Evolutionary conservation across 176 grass and related monocot species (phyloP).

Genomic region (Alopecurus myosuroides): DNA sequence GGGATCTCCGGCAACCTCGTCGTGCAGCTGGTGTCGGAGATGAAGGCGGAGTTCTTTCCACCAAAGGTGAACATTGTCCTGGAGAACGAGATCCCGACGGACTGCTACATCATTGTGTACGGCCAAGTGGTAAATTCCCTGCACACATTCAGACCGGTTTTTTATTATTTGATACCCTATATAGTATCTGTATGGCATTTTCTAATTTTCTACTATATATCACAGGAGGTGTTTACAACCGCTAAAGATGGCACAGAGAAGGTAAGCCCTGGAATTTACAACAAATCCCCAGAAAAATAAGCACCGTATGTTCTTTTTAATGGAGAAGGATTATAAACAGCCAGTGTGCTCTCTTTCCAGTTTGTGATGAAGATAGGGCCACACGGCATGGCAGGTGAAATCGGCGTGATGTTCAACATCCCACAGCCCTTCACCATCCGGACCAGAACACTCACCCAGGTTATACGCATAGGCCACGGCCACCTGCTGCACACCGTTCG

Average conservation of each 20-base stretch:
- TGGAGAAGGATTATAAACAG: neutral
- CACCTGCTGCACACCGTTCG: conserved; percentile 34
- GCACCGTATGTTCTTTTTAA: neutral
- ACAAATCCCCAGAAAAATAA: neutral
- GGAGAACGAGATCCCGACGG: conserved; percentile 39
- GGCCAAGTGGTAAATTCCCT: conserved; percentile 32
- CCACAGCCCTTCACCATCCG: conserved; percentile 59
- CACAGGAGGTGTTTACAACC: conserved; percentile 5
- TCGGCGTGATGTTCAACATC: conserved; percentile 47
- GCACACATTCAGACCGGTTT: neutral
- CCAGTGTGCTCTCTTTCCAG: neutral
- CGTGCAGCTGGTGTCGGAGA: conserved; percentile 38
- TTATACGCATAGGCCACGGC: conserved; percentile 28
- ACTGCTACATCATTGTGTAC: conserved; percentile 52
- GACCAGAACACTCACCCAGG: conserved; percentile 36
- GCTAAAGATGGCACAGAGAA: conserved; percentile 15
- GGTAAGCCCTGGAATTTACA: neutral
- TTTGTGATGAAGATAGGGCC: conserved; percentile 25
- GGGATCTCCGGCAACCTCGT: conserved; percentile 32
- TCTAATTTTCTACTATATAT: neutral
- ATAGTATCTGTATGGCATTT: neutral
- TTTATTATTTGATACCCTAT: too few relatives aligned
- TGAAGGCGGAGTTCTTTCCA: conserved; percentile 42
- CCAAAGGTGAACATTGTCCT: conserved; percentile 48
- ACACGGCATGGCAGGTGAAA: conserved; percentile 47